These are phyloP conservation scores for Furcasterigmium furcatum DNA, from an alignment of 2,329 filamentous ascomycete genomes.

Conservation along the genomic window DNA sequence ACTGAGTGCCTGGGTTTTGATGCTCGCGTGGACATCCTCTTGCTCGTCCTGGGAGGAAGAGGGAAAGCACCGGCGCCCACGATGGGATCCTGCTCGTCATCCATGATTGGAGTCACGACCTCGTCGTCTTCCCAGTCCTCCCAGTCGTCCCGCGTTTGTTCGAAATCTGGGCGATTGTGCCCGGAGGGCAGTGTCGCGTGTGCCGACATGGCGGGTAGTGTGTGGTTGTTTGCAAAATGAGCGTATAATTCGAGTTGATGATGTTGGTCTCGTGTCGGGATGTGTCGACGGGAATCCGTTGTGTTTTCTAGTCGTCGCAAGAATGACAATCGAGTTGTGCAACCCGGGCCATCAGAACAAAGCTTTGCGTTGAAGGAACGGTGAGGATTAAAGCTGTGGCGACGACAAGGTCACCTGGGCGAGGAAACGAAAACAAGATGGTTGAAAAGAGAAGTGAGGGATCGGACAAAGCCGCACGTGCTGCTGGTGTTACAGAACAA, in stretches of 20 bases:
- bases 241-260: too few relatives aligned
- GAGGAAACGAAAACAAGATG: background rate
- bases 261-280: too few relatives aligned
- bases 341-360: too few relatives aligned
- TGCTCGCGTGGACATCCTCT: slow-evolving; percentile 6
- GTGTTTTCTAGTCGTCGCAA: too few relatives aligned
- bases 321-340: too few relatives aligned
- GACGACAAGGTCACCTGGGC: too few relatives aligned
- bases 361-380: too few relatives aligned
- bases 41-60: slow-evolving; percentile 7
- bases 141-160: slow-evolving; percentile 37
- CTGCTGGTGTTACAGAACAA: background rate
- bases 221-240: too few relatives aligned
- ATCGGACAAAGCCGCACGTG: too few relatives aligned
- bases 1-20: slow-evolving; percentile 26
- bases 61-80: slow-evolving; percentile 8
- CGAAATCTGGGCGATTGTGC: background rate
- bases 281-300: too few relatives aligned
- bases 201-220: too few relatives aligned
- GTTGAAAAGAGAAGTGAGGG: background rate
- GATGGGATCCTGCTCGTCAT: slow-evolving; percentile 30
- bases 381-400: background rate
- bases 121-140: slow-evolving; percentile 53
- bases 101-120: slow-evolving; percentile 33
- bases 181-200: too few relatives aligned